phyloP scores from a whole-genome alignment of 805 yeast species.

The Zygosaccharomyces lentus region DNA sequence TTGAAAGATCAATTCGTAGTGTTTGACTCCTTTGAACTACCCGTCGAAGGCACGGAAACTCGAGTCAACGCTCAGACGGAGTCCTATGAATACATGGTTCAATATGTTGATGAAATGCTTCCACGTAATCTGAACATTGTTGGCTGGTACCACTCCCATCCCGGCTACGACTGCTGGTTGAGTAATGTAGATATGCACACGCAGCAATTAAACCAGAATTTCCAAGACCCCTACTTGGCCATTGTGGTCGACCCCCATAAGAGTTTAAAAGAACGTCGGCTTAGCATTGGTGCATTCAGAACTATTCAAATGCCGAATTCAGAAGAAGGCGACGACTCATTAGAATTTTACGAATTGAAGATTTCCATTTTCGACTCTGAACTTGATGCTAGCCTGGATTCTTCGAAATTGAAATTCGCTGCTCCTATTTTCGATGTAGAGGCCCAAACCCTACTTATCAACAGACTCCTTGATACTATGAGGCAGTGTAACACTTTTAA shows the following conservation, averaged over 20 bases:
- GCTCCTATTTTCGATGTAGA: slow-evolving; percentile 9
- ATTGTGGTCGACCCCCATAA: slow-evolving; percentile 81
- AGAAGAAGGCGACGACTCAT: not conserved
- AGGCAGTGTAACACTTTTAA: slow-evolving; percentile 22
- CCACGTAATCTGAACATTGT: slow-evolving; percentile 63
- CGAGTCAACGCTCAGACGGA: slow-evolving; percentile 92
- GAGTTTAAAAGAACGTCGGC: slow-evolving; percentile 55
- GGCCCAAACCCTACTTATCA: slow-evolving; percentile 14
- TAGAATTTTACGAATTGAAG: slow-evolving; percentile 24
- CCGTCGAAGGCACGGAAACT: slow-evolving; percentile 95
- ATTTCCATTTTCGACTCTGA: slow-evolving; percentile 20
- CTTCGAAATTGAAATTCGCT: slow-evolving; percentile 10
- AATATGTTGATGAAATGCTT: slow-evolving; percentile 53
- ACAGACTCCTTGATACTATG: slow-evolving; percentile 25
- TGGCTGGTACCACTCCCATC: slow-evolving; percentile 99
- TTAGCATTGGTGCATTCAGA: slow-evolving; percentile 87
- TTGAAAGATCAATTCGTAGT: slow-evolving; percentile 55
- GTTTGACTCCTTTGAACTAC: slow-evolving; percentile 78
- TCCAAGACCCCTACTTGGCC: slow-evolving; percentile 89
- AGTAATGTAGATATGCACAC: slow-evolving; percentile 92
- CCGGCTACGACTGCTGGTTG: slow-evolving; percentile 96
- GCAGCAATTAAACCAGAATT: slow-evolving; percentile 75
- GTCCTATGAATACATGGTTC: slow-evolving; percentile 93
- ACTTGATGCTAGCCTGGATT: slow-evolving; percentile 16
- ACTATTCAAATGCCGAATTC: slow-evolving; percentile 47